Percentiles rank a stretch among this genome's conserved stretches.
Evolutionary conservation across 2,329 filamentous ascomycete species (phyloP).

Genomic region (Sarocladiaceae sp.): DNA sequence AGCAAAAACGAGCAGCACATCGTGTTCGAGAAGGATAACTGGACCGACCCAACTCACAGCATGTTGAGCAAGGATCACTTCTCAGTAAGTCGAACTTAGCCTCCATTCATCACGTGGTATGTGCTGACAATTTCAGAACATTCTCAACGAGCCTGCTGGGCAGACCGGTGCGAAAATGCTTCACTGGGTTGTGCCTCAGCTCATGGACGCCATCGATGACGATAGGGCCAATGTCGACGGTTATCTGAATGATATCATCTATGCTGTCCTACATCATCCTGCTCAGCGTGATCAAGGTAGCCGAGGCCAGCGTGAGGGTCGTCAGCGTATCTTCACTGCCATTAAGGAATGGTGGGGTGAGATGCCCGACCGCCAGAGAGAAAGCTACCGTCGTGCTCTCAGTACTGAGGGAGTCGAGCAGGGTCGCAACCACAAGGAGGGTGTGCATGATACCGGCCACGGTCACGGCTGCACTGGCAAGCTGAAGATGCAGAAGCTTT

Average conservation of each 20-base stretch:
- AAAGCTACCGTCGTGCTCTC: conserved; percentile 69
- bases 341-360: conserved; percentile 80
- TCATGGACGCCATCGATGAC: conserved; percentile 86
- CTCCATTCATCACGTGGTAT: too few species aligned
- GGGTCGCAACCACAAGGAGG: conserved; percentile 82
- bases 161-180: conserved; percentile 75
- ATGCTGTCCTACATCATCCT: conserved; percentile 84
- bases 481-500: conserved; percentile 71
- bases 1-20: conserved; percentile 80
- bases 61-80: conserved; percentile 98
- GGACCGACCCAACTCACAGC: conserved; percentile 81
- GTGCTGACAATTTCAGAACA: conserved; percentile 26
- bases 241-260: conserved; percentile 71
- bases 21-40: conserved; percentile 76
- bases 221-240: conserved; percentile 64
- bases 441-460: conserved; percentile 77
- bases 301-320: conserved; percentile 69
- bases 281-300: conserved; percentile 67
- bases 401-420: conserved; percentile 72
- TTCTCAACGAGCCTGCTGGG: conserved; percentile 85
- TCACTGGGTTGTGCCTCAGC: conserved; percentile 81
- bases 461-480: conserved; percentile 79
- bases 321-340: conserved; percentile 71
- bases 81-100: conserved; percentile 58
- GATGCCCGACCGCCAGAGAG: conserved; percentile 57